Percentiles rank a stretch among this genome's conserved stretches.
Conservation (phyloP, 2,329 filamentous ascomycete genomes). For the Stagonosporopsis tanaceti region DNA sequence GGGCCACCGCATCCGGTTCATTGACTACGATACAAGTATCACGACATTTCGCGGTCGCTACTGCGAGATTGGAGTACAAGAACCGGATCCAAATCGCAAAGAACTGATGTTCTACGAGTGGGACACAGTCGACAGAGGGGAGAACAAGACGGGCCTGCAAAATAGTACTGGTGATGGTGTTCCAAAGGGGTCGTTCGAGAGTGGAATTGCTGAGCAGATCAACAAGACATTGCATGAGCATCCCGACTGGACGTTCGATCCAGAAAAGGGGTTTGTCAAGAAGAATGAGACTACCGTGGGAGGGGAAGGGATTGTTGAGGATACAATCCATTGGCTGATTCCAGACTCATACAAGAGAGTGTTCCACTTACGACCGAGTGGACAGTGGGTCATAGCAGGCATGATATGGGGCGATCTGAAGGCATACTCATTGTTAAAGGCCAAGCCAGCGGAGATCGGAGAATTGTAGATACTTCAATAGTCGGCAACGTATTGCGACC, state of each 20-base stretch:
- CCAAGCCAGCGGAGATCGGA: background rate
- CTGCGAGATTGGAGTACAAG: conserved; percentile 36
- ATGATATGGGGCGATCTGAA: conserved; percentile 33
- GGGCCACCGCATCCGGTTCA: conserved; percentile 30
- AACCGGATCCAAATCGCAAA: conserved; percentile 37
- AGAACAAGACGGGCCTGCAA: conserved; percentile 30
- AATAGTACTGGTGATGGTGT: conserved; percentile 34
- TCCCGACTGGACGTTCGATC: conserved; percentile 39
- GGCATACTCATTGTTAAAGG: background rate
- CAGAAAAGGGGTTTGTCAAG: conserved; percentile 35
- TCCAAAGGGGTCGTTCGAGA: conserved; percentile 35
- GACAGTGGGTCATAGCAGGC: conserved; percentile 35
- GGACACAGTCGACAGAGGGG: conserved; percentile 38
- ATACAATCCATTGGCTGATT: conserved; percentile 40
- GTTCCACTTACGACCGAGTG: conserved; percentile 39
- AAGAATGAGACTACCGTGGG: conserved; percentile 18
- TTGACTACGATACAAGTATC: conserved; percentile 36
- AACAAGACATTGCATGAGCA: conserved; percentile 36
- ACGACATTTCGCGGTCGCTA: conserved; percentile 31
- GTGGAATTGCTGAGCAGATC: conserved; percentile 33
- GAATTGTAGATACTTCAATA: conserved; percentile 9
- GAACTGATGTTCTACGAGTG: conserved; percentile 44
- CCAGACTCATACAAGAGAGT: conserved; percentile 43
- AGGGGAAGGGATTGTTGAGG: conserved; percentile 25
- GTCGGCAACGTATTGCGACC: background rate